Base-by-base conservation (phyloP, 306 rosid genomes). In the Inga oerstediana region DNA sequence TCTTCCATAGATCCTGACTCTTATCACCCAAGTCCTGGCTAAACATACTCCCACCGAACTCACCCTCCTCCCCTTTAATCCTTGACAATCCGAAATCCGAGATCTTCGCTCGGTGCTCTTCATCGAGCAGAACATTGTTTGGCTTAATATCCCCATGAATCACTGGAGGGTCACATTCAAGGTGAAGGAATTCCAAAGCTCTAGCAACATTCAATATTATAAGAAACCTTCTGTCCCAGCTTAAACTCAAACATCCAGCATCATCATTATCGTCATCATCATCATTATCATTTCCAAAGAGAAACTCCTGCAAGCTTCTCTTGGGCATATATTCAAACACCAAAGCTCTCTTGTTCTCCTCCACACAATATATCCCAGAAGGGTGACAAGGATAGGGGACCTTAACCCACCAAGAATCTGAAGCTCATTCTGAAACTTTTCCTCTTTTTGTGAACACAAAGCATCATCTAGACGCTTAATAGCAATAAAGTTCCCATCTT, bases 81-180 rank as follows among this genome's bases (percentile, higher is more conserved):
- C 98, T 93, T 19, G 99, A 96, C 92, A 96, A 74, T 7, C 99
- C 98, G 9, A 96, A 93, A 64, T 93, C 99, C 0, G 99, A 93
- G 74, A 93, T 78, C 90, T 89, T 96, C 3, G 92, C 97, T 7
- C 90, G 85, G 81, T 75, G 79, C 34, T 91, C 94, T 0, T 88
- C 81, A 81, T 96, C 98, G 17, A 96, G 94, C 58, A 96, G 88
- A 59, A 96, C 93, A 84, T 95, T 95, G 85, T 98, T 92, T 10
- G 98, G 98, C 84, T 95, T 95, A 67, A 95, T 75, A 62, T 96
- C 99, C 10, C 99, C 99, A 77, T 93, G 99, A 69, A 96, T 93
- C 67, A 96, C 97, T 4, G 99, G 99, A 3, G 99, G 97, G 84
- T 96, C 96, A 86, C 97, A 93, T 30, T 94, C 96, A 85, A 91